Conservation (phyloP, 2,329 filamentous ascomycete species). For the Sporothrix luriei region DNA sequence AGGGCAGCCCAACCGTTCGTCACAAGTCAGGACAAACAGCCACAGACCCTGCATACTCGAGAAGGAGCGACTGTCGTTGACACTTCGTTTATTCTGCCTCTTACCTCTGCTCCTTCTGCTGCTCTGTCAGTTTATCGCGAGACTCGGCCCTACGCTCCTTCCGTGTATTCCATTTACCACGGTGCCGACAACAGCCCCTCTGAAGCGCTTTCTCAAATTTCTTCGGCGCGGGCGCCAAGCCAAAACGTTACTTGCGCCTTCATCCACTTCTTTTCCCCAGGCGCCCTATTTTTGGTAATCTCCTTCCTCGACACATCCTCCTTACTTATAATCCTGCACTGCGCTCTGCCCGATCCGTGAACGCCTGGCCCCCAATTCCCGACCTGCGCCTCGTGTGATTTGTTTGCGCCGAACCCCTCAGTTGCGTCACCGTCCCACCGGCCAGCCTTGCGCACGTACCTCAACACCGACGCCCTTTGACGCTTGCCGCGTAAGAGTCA, state of each 20-base stretch:
- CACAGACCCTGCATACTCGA: not conserved
- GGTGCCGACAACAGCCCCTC: conserved; percentile 28
- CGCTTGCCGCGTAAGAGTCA: conserved; percentile 14
- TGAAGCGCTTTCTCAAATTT: conserved; percentile 17
- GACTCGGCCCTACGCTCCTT: conserved; percentile 21
- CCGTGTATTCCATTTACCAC: conserved; percentile 11
- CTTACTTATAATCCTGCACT: not conserved
- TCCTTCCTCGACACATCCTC: not conserved
- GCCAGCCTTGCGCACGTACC: conserved; percentile 9
- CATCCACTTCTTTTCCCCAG: not conserved
- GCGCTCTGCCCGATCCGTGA: not conserved
- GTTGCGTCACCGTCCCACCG: conserved; percentile 5
- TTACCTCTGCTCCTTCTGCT: conserved; percentile 15
- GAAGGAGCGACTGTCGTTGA: not conserved
- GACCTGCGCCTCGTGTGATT: not conserved
- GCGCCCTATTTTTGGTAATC: conserved; percentile 4
- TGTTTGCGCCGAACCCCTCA: conserved; percentile 19
- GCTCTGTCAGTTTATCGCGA: conserved; percentile 6
- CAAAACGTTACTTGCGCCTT: not conserved
- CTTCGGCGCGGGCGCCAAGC: conserved; percentile 16
- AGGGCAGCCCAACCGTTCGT: not conserved
- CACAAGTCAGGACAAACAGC: not conserved
- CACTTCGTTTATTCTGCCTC: not conserved
- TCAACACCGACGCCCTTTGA: not conserved
- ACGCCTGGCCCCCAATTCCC: not conserved